A percentile compares a stretch with the other conserved stretches of the same genome.
These are phyloP conservation scores for Solanum dulcamara DNA, from an alignment of 257 asterid genomes.

Conservation along the genomic window DNA sequence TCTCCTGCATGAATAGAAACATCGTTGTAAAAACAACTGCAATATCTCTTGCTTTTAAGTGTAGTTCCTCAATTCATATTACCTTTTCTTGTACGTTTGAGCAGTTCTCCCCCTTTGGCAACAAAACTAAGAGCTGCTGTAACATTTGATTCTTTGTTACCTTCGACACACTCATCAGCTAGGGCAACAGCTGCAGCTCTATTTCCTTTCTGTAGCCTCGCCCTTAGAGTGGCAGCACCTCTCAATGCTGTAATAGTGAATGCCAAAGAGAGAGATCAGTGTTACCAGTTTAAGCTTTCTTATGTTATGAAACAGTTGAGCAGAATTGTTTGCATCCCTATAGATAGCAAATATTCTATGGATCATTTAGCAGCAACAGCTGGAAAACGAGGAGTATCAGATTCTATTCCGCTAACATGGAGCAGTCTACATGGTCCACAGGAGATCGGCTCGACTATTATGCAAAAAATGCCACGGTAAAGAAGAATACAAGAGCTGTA, in stretches of 20 bases:
- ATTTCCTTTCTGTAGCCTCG: constrained; percentile 50
- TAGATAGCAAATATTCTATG: neutral
- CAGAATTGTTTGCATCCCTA: neutral
- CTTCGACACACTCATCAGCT: constrained; percentile 31
- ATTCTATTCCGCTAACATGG: neutral
- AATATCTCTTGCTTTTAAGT: neutral
- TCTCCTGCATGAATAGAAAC: constrained; percentile 47
- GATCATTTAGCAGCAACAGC: neutral
- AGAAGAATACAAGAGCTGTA: neutral
- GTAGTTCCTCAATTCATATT: neutral
- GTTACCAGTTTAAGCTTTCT: neutral
- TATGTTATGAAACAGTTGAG: neutral
- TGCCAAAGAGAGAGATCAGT: neutral
- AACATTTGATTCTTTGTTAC: constrained; percentile 37
- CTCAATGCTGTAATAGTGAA: constrained; percentile 44
- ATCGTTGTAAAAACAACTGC: neutral
- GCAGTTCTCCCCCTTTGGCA: constrained; percentile 62
- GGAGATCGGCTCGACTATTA: neutral
- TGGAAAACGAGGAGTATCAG: neutral
- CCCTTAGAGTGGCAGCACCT: constrained; percentile 68
- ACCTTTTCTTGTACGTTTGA: constrained; percentile 89
- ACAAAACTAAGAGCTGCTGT: constrained; percentile 40
- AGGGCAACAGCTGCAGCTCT: constrained; percentile 30
- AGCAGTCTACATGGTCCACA: neutral
- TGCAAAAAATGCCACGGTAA: neutral